Conservation (phyloP, 2,329 filamentous ascomycete genomes). For the Fusarium napiforme region DNA sequence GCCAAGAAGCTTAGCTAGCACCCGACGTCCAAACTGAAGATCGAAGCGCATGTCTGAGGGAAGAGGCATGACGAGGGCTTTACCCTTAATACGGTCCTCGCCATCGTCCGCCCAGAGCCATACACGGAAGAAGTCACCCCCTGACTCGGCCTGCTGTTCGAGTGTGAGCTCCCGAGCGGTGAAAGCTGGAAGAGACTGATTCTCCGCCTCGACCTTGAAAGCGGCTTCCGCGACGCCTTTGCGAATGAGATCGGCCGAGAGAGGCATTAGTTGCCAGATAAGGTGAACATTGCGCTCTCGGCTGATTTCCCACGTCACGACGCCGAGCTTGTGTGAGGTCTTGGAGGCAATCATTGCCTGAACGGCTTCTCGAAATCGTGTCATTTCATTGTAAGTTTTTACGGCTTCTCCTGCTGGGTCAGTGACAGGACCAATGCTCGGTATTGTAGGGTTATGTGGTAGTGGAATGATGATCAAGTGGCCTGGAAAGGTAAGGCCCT, state of each 20-base stretch:
- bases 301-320: conserved; percentile 93
- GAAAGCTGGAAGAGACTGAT: conserved; percentile 67
- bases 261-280: conserved; percentile 93
- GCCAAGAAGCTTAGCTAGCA: conserved; percentile 86
- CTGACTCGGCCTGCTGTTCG: conserved; percentile 58
- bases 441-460: conserved; percentile 80
- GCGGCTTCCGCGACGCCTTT: conserved; percentile 85
- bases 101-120: conserved; percentile 78
- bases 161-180: conserved; percentile 60
- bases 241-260: conserved; percentile 73
- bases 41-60: conserved; percentile 81
- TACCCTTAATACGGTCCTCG: conserved; percentile 66
- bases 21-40: conserved; percentile 87
- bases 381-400: conserved; percentile 82
- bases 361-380: conserved; percentile 78
- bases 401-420: conserved; percentile 64
- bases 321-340: conserved; percentile 72
- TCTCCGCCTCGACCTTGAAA: conserved; percentile 89
- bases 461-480: conserved; percentile 94
- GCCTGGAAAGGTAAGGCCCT: conserved; percentile 78
- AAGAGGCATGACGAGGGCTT: conserved; percentile 78
- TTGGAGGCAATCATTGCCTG: conserved; percentile 78
- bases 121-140: conserved; percentile 80
- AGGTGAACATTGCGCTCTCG: conserved; percentile 83
- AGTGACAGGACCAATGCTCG: conserved; percentile 68